Evolutionary conservation across 371 early-diverging fungal species (phyloP), one percentile per base, ranked within the genome.

Genomic region (Sporodiniella umbellata): DNA sequence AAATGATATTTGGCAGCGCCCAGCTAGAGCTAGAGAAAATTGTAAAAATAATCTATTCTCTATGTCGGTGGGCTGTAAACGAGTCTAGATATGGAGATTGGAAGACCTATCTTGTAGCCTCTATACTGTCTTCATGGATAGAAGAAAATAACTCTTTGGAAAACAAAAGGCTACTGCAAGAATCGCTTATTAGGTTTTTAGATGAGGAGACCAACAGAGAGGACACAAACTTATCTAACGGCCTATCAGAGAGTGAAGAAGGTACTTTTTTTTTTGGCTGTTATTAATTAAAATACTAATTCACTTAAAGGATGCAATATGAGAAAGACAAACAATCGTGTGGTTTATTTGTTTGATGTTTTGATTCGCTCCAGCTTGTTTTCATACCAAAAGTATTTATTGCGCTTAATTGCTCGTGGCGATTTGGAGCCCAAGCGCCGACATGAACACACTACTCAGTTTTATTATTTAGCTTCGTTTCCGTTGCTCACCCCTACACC

Each of bases 371-470:
- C 72, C 22, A 67, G 65, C 12, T 54, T 83, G 23, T 87, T 87
- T 49, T 84, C 85, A 1, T 82, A 83, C 37, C 81, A 80, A 42
- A 72, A 76, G 10, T 87, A 81, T 54, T 49, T 85, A 12, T 64
- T 78, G 21, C 66, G 85, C 19, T 48, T 87, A n/a, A 83, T 83
- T 55, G 83, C 87, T 8, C 70, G 84, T 23, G 87, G 87, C 4
- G 83, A 82, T 49, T 51, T 83, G 2, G 76, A 81, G 39, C 64
- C 68, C 8, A 68, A 48, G 11, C 66, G 64, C 33, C 69, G 75
- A 8, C 30, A 62, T 17, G 49, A 66, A 22, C 64, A 70, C 25
- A 68, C 71, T 2, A 77, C 77, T 1, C 58, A 68, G 19, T 45
- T 86, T 2, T 64, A 71, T 26, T 77, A 83, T 37, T 51, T 86